Base-by-base conservation (phyloP, 169 alveolate genomes). In the Neospora caninum region DNA sequence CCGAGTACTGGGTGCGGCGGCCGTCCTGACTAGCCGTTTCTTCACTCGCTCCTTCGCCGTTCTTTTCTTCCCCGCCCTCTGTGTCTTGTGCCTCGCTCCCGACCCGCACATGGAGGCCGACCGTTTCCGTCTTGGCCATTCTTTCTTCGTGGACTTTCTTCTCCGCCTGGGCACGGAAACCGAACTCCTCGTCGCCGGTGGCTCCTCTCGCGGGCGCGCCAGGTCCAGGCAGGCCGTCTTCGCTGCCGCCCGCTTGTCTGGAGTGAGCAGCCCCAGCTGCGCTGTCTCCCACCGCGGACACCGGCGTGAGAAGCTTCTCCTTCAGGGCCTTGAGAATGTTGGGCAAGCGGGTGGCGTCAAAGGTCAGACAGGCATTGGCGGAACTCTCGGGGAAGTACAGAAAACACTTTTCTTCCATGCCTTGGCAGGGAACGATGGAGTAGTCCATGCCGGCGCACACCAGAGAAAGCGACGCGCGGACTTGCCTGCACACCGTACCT, bases 381-480 rank as follows among this genome's bases (percentile, higher is more conserved):
- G 45, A 10, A 2, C 43, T 38, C 27, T 78, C 45, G 39, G 86
- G 86, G 86, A 78, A 78, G n/a, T 10, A n/a, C 7, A 78, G 45
- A 38, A 78, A 78, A n/a, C 86, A 36, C 86, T 78, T 78, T 10
- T 78, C 86, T 43, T 78, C 86, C n/a, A 38, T n/a, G 86, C 86
- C 86, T 20, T 78, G 20, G 86, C 86, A 78, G 39, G 86, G 45
- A n/a, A n/a, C 45, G 45, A 78, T 38, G 39, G 86, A 36, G 45
- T 78, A 78, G 86, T 78, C 86, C 29, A 78, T 43, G 2, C 86
- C 86, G 27, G 86, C 86, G 45, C 86, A 78, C 86, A 78, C 45
- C 18, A 78, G 86, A 2, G 86, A n/a, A 10, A 78, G 45, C 86
- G 86, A n/a, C 45, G 86, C 86, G 43, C 86, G 86, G 1, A 78